phyloP scores from a whole-genome alignment of 1,139 yeast genomes.

The Zygosaccharomyces sapae region DNA sequence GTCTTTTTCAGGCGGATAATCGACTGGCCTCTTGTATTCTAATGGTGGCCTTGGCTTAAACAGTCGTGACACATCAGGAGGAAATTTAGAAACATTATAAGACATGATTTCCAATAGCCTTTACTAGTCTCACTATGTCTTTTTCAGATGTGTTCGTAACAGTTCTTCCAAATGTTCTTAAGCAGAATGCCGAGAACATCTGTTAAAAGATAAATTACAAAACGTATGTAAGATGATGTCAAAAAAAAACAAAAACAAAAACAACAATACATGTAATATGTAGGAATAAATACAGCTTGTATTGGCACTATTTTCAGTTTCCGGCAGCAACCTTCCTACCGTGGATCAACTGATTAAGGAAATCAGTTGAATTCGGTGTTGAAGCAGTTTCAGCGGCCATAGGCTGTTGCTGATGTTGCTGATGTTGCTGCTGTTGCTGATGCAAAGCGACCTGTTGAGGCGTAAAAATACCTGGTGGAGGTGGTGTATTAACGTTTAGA shows the following conservation, averaged over 20 bases:
- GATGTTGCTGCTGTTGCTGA: constrained; percentile 20
- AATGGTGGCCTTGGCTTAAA: constrained; percentile 73
- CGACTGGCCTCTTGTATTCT: constrained; percentile 50
- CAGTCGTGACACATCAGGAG: constrained; percentile 58
- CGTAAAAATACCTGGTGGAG: constrained; percentile 47
- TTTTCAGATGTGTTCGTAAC: background rate
- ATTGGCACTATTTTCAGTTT: too few species aligned
- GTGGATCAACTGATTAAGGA: constrained; percentile 65
- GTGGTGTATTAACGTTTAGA: constrained; percentile 37
- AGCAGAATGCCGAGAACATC: constrained; percentile 6
- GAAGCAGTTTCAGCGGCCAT: constrained; percentile 14
- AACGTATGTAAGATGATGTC: background rate
- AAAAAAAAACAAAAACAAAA: constrained; percentile 20
- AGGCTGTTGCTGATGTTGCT: constrained; percentile 23
- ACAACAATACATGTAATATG: constrained; percentile 18
- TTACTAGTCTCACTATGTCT: too few species aligned
- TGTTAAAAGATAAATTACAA: constrained; percentile 2
- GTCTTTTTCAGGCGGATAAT: constrained; percentile 50
- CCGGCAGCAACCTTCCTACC: constrained; percentile 50
- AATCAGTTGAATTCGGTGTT: constrained; percentile 52
- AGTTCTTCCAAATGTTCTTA: background rate
- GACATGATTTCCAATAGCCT: constrained; percentile 8
- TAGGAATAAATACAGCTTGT: constrained; percentile 15
- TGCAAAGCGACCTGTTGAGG: constrained; percentile 23
- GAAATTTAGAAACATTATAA: constrained; percentile 46